Base-by-base conservation (phyloP, 176 grass and related monocot genomes). In the Aegilops longissima region DNA sequence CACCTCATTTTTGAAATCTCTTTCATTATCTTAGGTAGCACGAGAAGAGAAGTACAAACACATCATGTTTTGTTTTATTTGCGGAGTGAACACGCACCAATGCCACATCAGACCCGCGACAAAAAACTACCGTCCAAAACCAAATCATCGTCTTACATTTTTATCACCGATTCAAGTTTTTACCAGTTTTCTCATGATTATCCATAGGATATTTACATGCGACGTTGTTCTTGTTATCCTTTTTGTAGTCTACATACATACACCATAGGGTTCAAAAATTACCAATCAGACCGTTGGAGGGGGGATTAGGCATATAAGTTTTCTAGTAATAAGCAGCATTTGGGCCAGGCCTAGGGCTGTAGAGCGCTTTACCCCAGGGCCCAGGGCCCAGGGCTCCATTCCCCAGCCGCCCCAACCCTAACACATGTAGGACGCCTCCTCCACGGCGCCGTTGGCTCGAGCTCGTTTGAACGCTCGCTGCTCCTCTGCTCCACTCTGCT, bases 351-450 rank as follows among this genome's bases (percentile, higher is more conserved):
- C 71, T 17, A 44, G 23, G 40, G 23, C 70, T 73, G 70, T 12
- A 74, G n/a, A 20, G n/a, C 70, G 24, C 23, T 40, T 73, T 12
- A 14, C 67, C 68, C 62, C 78, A 14, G 69, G 69, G 71, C 79
- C 62, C 78, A 14, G 69, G 69, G 71, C 79, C 33, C 27, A 34
- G 44, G 74, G 74, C 80, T 58, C 66, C 34, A 51, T 30, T 67
- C 58, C 70, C 59, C 7, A 21, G 18, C 14, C 51, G 1, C 47
- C 47, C 13, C 76, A 67, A 54, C 59, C 80, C 80, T 80, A 75
- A 58, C 17, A 84, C 40, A 86, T 76, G 35, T 36, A 36, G 2
- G 61, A 84, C 20, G 81, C 45, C 47, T 87, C 61, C 68, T 80
- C 62, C 29, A 66, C 68, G 61, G 20, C 85, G 35, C 45, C 61